A percentile compares a stretch with the other conserved stretches of the same genome.
Conservation (phyloP, 2,329 filamentous ascomycete genomes). For the Byssothecium circinans region DNA sequence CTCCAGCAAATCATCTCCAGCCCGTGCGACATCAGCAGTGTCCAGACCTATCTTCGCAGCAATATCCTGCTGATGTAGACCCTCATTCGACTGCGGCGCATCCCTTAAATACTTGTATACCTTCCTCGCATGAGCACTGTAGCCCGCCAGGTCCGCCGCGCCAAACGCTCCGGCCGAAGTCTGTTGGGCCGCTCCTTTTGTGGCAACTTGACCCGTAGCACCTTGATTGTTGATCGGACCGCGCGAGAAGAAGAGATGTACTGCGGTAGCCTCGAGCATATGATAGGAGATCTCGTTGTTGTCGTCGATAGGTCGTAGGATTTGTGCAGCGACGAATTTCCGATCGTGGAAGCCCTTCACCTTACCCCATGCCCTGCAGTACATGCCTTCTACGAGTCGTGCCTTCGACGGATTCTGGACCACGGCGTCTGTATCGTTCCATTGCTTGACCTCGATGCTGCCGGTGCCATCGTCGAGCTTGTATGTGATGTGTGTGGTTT, state of each 20-base stretch:
- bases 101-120: conserved; percentile 72
- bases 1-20: conserved; percentile 77
- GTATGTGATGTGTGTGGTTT: conserved; percentile 90
- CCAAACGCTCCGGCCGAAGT: conserved; percentile 31
- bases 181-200: conserved; percentile 30
- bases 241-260: conserved; percentile 80
- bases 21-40: conserved; percentile 69
- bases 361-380: conserved; percentile 83
- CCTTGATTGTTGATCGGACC: conserved; percentile 56
- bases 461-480: conserved; percentile 94
- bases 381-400: conserved; percentile 70
- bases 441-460: conserved; percentile 86
- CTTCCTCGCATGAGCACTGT: conserved; percentile 63
- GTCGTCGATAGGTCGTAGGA: conserved; percentile 77
- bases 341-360: conserved; percentile 84
- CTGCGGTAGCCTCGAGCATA: conserved; percentile 83
- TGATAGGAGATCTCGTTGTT: conserved; percentile 94
- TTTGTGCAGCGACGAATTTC: conserved; percentile 76
- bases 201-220: conserved; percentile 28
- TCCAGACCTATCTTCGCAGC: conserved; percentile 66
- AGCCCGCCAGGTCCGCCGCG: conserved; percentile 38
- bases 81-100: conserved; percentile 74
- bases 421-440: conserved; percentile 66
- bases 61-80: conserved; percentile 78
- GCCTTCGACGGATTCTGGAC: conserved; percentile 51